Evolutionary conservation across 257 asterid species (phyloP).

Genomic region (Schizonepeta tenuifolia): DNA sequence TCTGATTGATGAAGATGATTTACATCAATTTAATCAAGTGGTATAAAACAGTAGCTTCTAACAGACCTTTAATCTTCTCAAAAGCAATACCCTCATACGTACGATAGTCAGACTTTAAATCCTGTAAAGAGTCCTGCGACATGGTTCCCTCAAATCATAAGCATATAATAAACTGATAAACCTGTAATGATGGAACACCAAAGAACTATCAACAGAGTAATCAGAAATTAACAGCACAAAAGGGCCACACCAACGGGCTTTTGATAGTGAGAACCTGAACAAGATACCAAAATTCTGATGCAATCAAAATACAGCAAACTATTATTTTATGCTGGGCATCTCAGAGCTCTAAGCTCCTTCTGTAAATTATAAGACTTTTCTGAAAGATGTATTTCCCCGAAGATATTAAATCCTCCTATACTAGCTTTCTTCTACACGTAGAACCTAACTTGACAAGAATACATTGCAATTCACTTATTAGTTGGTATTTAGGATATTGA

Average conservation of each 20-base stretch:
- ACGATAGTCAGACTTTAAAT: conserved; percentile 66
- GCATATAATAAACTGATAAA: conserved; percentile 17
- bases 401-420: not conserved
- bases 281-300: not conserved
- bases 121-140: conserved; percentile 80
- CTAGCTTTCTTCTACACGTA: not conserved
- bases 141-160: conserved; percentile 36
- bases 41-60: conserved; percentile 20
- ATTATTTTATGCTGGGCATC: conserved; percentile 2
- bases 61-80: conserved; percentile 77
- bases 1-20: conserved; percentile 12
- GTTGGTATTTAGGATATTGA: conserved; percentile 17
- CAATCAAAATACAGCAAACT: conserved; percentile 17
- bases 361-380: conserved; percentile 13
- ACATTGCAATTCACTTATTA: conserved; percentile 10
- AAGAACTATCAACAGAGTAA: conserved; percentile 12
- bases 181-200: conserved; percentile 16
- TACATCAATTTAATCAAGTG: conserved; percentile 18
- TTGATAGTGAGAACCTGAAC: conserved; percentile 9
- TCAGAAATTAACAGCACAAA: conserved; percentile 15
- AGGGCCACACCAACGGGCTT: not conserved
- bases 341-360: conserved; percentile 8
- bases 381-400: not conserved
- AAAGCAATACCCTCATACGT: conserved; percentile 72
- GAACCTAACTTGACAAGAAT: not conserved